Evolutionary conservation across 2,329 filamentous ascomycete species (phyloP).

Genomic region (Chaetomium olivaceum): DNA sequence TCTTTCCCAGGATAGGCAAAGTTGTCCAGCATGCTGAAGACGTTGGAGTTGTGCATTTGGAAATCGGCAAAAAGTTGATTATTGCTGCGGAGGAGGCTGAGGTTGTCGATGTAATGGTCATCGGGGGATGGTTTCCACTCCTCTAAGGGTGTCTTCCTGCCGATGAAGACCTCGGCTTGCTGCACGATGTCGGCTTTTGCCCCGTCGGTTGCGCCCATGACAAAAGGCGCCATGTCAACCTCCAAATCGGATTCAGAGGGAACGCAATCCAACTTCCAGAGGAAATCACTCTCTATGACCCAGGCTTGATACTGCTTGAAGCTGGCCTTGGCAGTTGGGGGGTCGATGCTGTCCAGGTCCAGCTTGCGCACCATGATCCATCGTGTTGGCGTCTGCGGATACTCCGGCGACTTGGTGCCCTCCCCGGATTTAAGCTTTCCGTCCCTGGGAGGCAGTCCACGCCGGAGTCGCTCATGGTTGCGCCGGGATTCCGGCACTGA

Average conservation of each 20-base stretch:
- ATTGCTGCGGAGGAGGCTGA: slow-evolving; percentile 6
- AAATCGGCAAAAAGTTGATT: slow-evolving; percentile 47
- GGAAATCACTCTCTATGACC: slow-evolving; percentile 44
- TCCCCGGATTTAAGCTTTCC: not conserved
- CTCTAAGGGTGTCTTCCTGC: not conserved
- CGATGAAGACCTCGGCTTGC: slow-evolving; percentile 15
- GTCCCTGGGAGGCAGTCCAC: not conserved
- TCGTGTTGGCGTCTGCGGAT: slow-evolving; percentile 36
- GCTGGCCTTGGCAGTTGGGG: slow-evolving; percentile 9
- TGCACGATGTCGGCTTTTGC: slow-evolving; percentile 16
- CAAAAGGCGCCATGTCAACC: slow-evolving; percentile 44
- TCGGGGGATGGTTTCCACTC: slow-evolving; percentile 28
- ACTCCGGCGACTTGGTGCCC: slow-evolving; percentile 9
- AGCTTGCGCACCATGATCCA: slow-evolving; percentile 44
- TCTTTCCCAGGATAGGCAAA: slow-evolving; percentile 36
- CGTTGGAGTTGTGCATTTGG: slow-evolving; percentile 44
- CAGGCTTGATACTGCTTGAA: slow-evolving; percentile 33
- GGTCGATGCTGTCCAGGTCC: slow-evolving; percentile 24
- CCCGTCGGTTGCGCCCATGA: slow-evolving; percentile 29
- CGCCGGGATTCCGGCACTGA: not conserved
- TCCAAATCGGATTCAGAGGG: slow-evolving; percentile 39
- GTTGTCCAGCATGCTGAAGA: slow-evolving; percentile 45
- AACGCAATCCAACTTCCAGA: slow-evolving; percentile 38
- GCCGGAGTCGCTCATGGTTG: not conserved
- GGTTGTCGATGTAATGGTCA: not conserved